Percentiles rank a stretch among this genome's conserved stretches.
Conservation (phyloP, 768 basidiomycete genomes). For the Serendipita sp. region DNA sequence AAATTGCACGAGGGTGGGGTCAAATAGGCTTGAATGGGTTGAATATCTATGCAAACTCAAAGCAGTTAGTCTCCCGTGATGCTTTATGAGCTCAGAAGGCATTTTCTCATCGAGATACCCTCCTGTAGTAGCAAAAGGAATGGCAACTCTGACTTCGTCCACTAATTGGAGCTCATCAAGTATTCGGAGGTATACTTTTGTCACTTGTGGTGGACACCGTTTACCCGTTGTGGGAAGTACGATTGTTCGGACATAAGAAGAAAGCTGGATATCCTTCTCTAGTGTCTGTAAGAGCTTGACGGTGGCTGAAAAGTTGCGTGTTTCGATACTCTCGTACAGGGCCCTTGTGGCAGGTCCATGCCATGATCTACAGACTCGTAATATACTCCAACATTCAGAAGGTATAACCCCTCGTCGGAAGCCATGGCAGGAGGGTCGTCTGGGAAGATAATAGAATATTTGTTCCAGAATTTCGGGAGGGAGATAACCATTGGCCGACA, state of each 20-base stretch:
- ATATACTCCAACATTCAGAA: too few relatives aligned
- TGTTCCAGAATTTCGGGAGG: neutral
- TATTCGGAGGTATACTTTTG: neutral
- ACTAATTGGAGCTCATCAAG: neutral
- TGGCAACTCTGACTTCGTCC: neutral
- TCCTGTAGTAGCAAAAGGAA: too few relatives aligned
- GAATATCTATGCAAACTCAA: neutral
- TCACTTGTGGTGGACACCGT: neutral
- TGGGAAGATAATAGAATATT: neutral
- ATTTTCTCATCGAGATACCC: neutral
- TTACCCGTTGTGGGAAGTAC: neutral
- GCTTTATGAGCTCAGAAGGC: neutral
- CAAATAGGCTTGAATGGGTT: neutral
- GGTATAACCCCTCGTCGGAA: too few relatives aligned
- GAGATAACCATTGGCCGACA: neutral
- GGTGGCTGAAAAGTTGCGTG: neutral
- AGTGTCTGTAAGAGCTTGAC: neutral
- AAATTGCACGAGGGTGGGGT: neutral
- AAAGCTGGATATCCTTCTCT: neutral
- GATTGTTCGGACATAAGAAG: neutral
- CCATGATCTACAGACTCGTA: neutral
- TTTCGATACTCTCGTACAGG: neutral
- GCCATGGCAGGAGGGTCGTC: too few relatives aligned
- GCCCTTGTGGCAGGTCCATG: neutral
- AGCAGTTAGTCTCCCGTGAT: neutral